Percentiles rank a stretch among this genome's conserved stretches.
Evolutionary conservation across 1,284 basidiomycete genomes (phyloP).

Genomic region (Naganishia albida): DNA sequence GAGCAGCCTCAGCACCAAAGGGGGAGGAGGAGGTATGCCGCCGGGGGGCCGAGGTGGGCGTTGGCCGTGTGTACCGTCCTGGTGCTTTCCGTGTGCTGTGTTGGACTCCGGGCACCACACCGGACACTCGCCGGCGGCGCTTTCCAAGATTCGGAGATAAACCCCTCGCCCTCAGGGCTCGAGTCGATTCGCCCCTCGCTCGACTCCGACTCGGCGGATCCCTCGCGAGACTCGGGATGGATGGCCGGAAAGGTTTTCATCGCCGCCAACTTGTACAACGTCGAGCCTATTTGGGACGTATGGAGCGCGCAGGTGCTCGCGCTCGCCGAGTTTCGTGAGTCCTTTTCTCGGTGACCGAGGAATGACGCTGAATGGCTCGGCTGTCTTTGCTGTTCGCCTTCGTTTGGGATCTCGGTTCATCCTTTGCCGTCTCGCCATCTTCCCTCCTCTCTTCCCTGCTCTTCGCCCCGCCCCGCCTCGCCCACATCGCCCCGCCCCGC

Average conservation of each 20-base stretch:
- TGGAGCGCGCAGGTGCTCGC: not conserved
- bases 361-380: too few relatives aligned
- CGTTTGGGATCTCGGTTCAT: too few relatives aligned
- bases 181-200: not conserved
- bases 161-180: not conserved
- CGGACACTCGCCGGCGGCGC: too few relatives aligned
- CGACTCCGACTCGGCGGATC: not conserved
- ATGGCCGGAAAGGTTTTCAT: constrained; percentile 38
- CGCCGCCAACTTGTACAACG: constrained; percentile 44
- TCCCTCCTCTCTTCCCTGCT: not conserved
- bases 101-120: not conserved
- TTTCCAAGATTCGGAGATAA: too few relatives aligned
- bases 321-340: constrained; percentile 27
- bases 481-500: too few relatives aligned
- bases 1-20: too few relatives aligned
- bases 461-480: not conserved
- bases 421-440: not conserved
- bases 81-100: not conserved
- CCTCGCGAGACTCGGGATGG: constrained; percentile 13
- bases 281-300: constrained; percentile 4
- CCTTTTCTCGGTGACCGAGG: not conserved
- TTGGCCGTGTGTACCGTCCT: not conserved
- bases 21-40: too few relatives aligned
- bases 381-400: too few relatives aligned
- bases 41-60: too few relatives aligned